Conservation (phyloP, 2,329 filamentous ascomycete genomes). For the Exophiala viscosa region DNA sequence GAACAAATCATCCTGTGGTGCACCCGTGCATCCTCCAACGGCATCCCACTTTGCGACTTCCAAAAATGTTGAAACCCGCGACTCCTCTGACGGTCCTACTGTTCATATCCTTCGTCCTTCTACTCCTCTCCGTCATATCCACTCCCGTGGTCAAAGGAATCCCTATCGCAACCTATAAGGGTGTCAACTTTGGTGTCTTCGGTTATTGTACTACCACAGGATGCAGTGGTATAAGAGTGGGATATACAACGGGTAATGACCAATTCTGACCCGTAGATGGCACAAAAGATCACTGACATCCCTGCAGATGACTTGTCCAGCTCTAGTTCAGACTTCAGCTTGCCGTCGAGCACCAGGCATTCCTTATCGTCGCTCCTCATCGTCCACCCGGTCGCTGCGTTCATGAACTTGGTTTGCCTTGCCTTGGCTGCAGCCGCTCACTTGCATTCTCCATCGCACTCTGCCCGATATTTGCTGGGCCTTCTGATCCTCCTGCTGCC, state of each 20-base stretch:
- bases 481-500: conserved; percentile 83
- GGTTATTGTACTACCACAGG: conserved; percentile 68
- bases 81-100: conserved; percentile 86
- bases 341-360: conserved; percentile 62
- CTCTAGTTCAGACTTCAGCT: conserved; percentile 53
- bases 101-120: conserved; percentile 75
- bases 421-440: conserved; percentile 76
- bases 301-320: conserved; percentile 47
- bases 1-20: background rate
- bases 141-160: conserved; percentile 84
- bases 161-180: conserved; percentile 71
- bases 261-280: conserved; percentile 13
- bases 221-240: conserved; percentile 74
- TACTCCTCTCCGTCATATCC: conserved; percentile 84
- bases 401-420: conserved; percentile 81
- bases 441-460: conserved; percentile 83
- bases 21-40: background rate
- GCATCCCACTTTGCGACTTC: conserved; percentile 1
- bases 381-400: conserved; percentile 83
- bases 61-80: conserved; percentile 75
- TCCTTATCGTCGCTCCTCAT: conserved; percentile 85
- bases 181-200: conserved; percentile 85
- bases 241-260: conserved; percentile 75
- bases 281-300: conserved; percentile 15
- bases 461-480: conserved; percentile 77